Conservation (phyloP, 2,329 filamentous ascomycete genomes). For the Paraconiothyrium brasiliense region DNA sequence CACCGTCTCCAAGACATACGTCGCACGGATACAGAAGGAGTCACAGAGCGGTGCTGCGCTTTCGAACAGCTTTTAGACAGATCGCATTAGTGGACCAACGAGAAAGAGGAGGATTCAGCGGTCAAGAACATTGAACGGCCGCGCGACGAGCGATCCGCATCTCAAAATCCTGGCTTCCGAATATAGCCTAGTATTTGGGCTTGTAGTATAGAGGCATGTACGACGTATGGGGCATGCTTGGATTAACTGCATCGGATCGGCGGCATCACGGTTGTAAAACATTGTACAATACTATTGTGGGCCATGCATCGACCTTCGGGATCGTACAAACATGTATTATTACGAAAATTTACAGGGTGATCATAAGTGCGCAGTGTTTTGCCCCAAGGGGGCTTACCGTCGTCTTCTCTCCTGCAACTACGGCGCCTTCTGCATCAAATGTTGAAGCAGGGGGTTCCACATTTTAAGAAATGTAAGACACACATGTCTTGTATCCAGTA, state of each 20-base stretch:
- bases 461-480: background rate
- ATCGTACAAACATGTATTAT: background rate
- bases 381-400: fast-evolving
- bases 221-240: background rate
- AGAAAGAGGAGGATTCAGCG: background rate
- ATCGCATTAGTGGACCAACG: background rate
- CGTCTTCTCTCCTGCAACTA: background rate
- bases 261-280: constrained; percentile 4
- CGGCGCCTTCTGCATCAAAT: background rate
- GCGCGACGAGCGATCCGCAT: background rate
- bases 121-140: background rate
- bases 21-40: constrained; percentile 59
- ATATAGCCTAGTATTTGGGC: background rate
- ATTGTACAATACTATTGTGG: constrained; percentile 4
- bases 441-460: background rate
- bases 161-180: background rate
- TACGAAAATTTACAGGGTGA: background rate
- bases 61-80: constrained; percentile 14
- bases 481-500: background rate
- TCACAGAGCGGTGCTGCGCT: constrained; percentile 23
- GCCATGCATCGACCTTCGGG: background rate
- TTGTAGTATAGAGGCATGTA: constrained; percentile 10
- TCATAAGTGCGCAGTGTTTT: background rate
- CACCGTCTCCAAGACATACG: constrained; percentile 60
- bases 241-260: background rate